Evolutionary conservation across 768 basidiomycete genomes (phyloP).

Genomic region (Lentinula boryana): DNA sequence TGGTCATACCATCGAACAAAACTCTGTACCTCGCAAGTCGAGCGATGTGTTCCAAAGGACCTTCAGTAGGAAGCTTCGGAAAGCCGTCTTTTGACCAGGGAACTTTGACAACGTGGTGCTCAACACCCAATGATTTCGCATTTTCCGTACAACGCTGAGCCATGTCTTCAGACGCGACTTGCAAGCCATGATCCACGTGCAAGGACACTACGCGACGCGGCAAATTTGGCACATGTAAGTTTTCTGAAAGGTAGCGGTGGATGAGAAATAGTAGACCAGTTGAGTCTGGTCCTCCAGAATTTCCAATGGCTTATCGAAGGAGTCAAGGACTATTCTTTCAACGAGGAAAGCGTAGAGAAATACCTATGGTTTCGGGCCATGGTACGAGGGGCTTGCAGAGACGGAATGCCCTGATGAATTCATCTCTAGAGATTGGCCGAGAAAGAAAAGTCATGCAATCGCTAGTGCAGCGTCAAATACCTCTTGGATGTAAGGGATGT

Average conservation of each 20-base stretch:
- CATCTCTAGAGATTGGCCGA: constrained; percentile 10
- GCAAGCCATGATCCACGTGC: constrained; percentile 67
- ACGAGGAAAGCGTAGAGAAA: constrained; percentile 5
- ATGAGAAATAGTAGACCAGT: constrained; percentile 72
- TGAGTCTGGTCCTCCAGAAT: constrained; percentile 82
- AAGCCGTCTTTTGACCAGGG: constrained; percentile 54
- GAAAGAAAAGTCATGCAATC: neutral
- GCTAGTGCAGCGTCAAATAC: neutral
- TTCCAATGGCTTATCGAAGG: constrained; percentile 54
- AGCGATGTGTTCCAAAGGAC: constrained; percentile 48
- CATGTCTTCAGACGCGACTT: constrained; percentile 51
- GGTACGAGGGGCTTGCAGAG: constrained; percentile 42
- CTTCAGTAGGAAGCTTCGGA: constrained; percentile 28
- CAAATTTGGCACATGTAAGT: neutral
- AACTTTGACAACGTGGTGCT: constrained; percentile 41
- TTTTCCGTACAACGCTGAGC: constrained; percentile 37
- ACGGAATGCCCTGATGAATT: constrained; percentile 28
- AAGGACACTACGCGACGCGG: constrained; percentile 42
- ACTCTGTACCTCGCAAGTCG: constrained; percentile 53
- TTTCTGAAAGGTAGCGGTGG: constrained; percentile 31
- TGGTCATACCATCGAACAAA: constrained; percentile 42
- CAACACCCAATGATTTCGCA: constrained; percentile 38
- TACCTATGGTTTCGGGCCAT: constrained; percentile 45
- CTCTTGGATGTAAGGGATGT: too few species aligned
- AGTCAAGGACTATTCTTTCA: neutral